A percentile compares a stretch with the other conserved stretches of the same genome.
Evolutionary conservation across 2,329 filamentous ascomycete species (phyloP).

Genomic region (Fusarium keratoplasticum): DNA sequence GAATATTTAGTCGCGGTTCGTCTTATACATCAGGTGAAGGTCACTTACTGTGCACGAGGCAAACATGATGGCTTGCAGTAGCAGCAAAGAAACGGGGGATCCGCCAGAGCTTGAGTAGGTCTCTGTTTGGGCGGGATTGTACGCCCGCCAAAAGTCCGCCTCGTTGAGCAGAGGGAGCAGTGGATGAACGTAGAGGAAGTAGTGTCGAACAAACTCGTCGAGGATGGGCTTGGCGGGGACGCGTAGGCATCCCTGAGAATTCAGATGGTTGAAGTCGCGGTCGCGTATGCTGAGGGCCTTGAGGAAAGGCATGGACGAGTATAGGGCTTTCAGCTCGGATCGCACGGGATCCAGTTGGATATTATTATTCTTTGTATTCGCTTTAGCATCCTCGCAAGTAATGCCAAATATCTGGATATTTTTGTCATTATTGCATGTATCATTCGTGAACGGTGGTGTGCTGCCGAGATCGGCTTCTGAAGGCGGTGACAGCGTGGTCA

Average conservation of each 20-base stretch:
- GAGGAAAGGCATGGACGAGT: constrained; percentile 34
- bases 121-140: constrained; percentile 10
- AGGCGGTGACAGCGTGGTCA: constrained; percentile 13
- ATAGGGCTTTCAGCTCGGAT: constrained; percentile 33
- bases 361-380: not conserved
- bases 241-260: constrained; percentile 31
- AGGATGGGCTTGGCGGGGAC: constrained; percentile 34
- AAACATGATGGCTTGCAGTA: constrained; percentile 37
- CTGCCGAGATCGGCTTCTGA: not conserved
- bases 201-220: constrained; percentile 34
- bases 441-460: not conserved
- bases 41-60: constrained; percentile 34
- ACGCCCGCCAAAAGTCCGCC: constrained; percentile 30
- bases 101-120: not conserved
- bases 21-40: not conserved
- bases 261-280: constrained; percentile 23
- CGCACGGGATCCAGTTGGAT: constrained; percentile 10
- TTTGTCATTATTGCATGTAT: not conserved
- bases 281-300: constrained; percentile 29
- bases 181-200: constrained; percentile 36
- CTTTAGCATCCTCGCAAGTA: not conserved
- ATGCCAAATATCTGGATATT: not conserved
- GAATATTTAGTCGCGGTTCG: not conserved
- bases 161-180: constrained; percentile 33
- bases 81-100: constrained; percentile 24